A percentile compares a stretch with the other conserved stretches of the same genome.
Evolutionary conservation across 768 basidiomycete genomes (phyloP).

Genomic region (Dioszegia aurantiaca): DNA sequence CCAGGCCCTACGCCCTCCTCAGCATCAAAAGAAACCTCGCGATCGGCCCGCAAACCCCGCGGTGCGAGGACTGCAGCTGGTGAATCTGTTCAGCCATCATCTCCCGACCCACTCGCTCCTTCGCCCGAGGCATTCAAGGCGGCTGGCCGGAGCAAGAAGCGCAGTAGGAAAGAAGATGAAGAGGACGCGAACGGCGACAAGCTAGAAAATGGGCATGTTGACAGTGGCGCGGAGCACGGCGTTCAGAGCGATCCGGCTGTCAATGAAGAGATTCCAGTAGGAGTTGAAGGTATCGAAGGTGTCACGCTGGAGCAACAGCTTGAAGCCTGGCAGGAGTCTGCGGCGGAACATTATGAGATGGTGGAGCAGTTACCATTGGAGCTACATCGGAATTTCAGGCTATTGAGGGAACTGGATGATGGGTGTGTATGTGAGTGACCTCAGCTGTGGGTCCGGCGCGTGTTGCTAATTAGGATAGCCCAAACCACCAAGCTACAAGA

Average conservation of each 20-base stretch:
- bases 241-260: too few species aligned
- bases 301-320: constrained; percentile 26
- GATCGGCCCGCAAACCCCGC: not conserved
- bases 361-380: constrained; percentile 53
- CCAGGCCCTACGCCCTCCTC: too few species aligned
- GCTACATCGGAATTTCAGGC: constrained; percentile 50
- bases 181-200: too few species aligned
- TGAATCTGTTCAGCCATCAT: too few species aligned
- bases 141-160: not conserved
- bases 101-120: constrained; percentile 11
- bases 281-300: not conserved
- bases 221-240: too few species aligned
- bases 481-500: constrained; percentile 40
- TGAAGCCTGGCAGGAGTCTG: constrained; percentile 48
- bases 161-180: not conserved
- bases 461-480: constrained; percentile 20
- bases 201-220: too few species aligned
- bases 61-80: not conserved
- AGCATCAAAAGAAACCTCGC: not conserved
- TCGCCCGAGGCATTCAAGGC: not conserved
- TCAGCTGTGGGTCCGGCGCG: not conserved
- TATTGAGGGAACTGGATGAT: constrained; percentile 51
- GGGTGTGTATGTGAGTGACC: constrained; percentile 39
- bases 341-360: constrained; percentile 48
- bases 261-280: too few species aligned